Evolutionary conservation across 2,329 filamentous ascomycete genomes (phyloP), one percentile per base, ranked within the genome.

Genomic region (Onygenales sp.): DNA sequence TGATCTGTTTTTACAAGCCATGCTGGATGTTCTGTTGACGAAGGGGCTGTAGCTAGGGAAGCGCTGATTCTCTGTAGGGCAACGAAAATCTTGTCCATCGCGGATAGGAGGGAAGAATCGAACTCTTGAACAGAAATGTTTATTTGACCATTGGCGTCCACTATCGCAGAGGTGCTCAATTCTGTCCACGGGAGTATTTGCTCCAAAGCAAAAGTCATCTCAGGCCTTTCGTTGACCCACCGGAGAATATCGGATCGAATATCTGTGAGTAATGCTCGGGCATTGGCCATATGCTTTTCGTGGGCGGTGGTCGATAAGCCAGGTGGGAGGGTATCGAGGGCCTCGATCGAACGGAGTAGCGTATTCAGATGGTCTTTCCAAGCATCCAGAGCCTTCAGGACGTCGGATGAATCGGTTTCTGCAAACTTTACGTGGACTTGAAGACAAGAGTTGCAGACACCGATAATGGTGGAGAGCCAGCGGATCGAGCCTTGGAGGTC

Each of bases 81-180:
- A 37, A 92, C 86, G 2, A 96, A 81, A 32, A 92, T 80, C 49
- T 82, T 81, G 67, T 95, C 87, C 46, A 85, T 80, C n/a, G 86
- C 74, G 1, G 70, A 78, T 39, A 87, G 79, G 1, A 89, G 68
- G 3, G 77, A 73, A 11, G 77, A 70, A 42, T 83, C 79, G 44
- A 90, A 78, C 0, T 70, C 65, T 14, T 76, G 62, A 21, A 75
- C 55, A 48, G 62, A 59, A 32, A 69, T 32, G 17, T 51, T 32
- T 9, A 27, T 32, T 11, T 45, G 27, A 6, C 4, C 13, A 42
- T 37, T 51, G 60, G 61, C 47, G 40, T 61, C 44, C 8, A 52
- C 47, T 10, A 56, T 21, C 7, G 54, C 51, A 36, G 57, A 55
- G 2, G 60, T 46, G 27, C 71, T 64, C 32, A 68, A 52, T 17